phyloP scores from a whole-genome alignment of 441 rosid genomes.

The Mallotus repandus region DNA sequence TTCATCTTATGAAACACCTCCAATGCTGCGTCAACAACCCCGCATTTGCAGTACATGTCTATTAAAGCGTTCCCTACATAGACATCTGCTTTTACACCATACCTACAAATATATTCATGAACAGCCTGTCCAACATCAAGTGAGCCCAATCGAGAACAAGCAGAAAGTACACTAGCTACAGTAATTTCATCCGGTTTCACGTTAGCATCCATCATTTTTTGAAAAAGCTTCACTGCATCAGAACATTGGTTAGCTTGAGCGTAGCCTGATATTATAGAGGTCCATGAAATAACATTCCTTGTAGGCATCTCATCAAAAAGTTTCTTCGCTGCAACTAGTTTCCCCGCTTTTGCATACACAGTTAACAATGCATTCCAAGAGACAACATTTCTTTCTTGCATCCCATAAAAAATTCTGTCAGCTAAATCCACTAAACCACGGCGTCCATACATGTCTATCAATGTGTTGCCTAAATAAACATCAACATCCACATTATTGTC shows the following conservation, averaged over 20 bases:
- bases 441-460: slow-evolving; percentile 52
- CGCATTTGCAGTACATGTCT: slow-evolving; percentile 68
- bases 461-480: slow-evolving; percentile 55
- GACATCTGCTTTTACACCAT: slow-evolving; percentile 40
- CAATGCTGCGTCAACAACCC: slow-evolving; percentile 45
- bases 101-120: slow-evolving; percentile 40
- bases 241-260: slow-evolving; percentile 36
- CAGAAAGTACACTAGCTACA: slow-evolving; percentile 50
- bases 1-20: slow-evolving; percentile 45
- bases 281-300: slow-evolving; percentile 58
- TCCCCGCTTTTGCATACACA: slow-evolving; percentile 27
- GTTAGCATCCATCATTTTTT: slow-evolving; percentile 28
- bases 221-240: slow-evolving; percentile 44
- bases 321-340: slow-evolving; percentile 35
- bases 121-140: slow-evolving; percentile 51
- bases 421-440: slow-evolving; percentile 47
- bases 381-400: slow-evolving; percentile 46
- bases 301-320: slow-evolving; percentile 45
- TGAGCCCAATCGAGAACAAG: slow-evolving; percentile 56
- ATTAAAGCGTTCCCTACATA: slow-evolving; percentile 50
- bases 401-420: slow-evolving; percentile 36
- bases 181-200: slow-evolving; percentile 55
- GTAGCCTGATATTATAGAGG: slow-evolving; percentile 51
- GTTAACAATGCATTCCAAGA: slow-evolving; percentile 55
- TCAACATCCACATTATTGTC: slow-evolving; percentile 37